Evolutionary conservation across 768 basidiomycete species (phyloP).

Genomic region (Panaeolus papilionaceus): DNA sequence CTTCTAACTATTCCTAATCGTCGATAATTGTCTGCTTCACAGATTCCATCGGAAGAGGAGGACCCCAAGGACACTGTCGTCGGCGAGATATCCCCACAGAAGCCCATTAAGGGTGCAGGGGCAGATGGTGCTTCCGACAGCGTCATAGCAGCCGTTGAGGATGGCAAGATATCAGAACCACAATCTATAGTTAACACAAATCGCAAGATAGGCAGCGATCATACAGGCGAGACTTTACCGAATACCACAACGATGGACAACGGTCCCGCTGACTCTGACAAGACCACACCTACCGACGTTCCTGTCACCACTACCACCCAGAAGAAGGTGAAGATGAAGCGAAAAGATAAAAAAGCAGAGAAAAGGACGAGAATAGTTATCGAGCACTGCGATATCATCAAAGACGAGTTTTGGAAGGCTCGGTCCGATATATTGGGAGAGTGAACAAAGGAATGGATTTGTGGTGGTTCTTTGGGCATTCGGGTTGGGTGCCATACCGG

Average conservation of each 20-base stretch:
- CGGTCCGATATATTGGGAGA: constrained; percentile 57
- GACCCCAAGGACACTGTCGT: constrained; percentile 8
- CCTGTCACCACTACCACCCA: constrained; percentile 18
- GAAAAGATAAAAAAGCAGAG: constrained; percentile 37
- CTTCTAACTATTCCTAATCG: neutral
- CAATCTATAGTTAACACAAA: neutral
- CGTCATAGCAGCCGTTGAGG: constrained; percentile 6
- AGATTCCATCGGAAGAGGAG: constrained; percentile 7
- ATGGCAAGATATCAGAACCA: neutral
- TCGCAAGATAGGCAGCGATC: constrained; percentile 5
- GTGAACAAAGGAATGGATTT: neutral
- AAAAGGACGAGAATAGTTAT: constrained; percentile 55
- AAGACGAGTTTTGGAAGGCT: constrained; percentile 78
- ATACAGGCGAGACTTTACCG: constrained; percentile 4
- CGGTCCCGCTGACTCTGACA: constrained; percentile 3
- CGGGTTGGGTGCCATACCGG: neutral
- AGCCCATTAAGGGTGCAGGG: neutral
- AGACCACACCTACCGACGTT: constrained; percentile 3
- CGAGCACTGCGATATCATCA: constrained; percentile 85
- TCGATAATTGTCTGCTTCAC: neutral
- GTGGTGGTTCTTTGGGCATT: neutral
- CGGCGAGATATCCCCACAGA: neutral
- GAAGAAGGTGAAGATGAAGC: constrained; percentile 26
- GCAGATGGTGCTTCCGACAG: neutral
- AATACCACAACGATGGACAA: neutral